Evolutionary conservation across 441 rosid species (phyloP), one percentile per base, ranked within the genome.

Genomic region (Jatropha multifida): DNA sequence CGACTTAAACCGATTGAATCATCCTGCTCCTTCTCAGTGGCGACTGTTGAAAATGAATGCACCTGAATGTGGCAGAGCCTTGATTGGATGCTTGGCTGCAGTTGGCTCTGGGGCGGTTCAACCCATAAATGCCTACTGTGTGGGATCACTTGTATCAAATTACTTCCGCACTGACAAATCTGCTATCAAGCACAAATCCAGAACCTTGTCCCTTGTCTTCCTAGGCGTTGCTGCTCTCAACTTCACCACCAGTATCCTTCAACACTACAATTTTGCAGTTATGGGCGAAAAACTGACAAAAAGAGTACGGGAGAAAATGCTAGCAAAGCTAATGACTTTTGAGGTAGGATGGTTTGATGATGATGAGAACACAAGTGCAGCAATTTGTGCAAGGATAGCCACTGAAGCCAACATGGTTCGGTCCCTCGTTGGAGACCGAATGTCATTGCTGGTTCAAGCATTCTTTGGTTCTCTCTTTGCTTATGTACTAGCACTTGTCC

Each of bases 231-330:
- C 75, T 49, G 91, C 78, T 65, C 84, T 90, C 77, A 86, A 80
- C 72, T 89, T 89, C 79, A 74, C 76, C 78, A 77, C 86, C 54
- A 77, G 88, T 55, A 82, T 87, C 72, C 83, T 89, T 72, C 91
- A 90, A 76, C 95, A 89, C 83, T 85, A 89, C 79, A 87, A 78
- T 68, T 90, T 90, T 73, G 81, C 90, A 6, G 77, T 88, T 63
- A 90, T 87, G 91, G 95, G 95, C 27, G 95, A 90, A 81, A 85
- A 77, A 75, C 60, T 90, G 76, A 90, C 93, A 2, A 89, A 81
- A 79, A 86, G 95, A 69, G 83, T 90, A 14, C 68, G 93, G 38
- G 95, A 89, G 78, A 86, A 74, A 59, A 56, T 88, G 69, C 89
- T 90, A 0, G 79, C 61, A 54, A 86, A 85, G 88, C 80, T 90